Conservation (phyloP, 2,329 filamentous ascomycete genomes). For the Nemania bipapillata region DNA sequence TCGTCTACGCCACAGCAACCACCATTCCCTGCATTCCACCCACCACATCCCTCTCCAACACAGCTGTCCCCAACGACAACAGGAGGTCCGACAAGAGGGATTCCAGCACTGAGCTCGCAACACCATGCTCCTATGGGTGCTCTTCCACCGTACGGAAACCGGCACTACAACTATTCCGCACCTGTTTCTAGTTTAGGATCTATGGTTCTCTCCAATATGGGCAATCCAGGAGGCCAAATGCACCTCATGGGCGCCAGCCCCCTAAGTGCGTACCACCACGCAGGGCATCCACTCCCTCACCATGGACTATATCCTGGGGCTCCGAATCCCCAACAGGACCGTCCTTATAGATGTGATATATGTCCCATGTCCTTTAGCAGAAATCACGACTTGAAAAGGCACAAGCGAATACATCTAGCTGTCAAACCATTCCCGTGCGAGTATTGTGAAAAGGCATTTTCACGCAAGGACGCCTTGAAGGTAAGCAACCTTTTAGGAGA, state of each 20-base stretch:
- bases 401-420: slow-evolving; percentile 92
- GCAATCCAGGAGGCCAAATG: slow-evolving; percentile 77
- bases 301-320: slow-evolving; percentile 69
- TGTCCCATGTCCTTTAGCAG: slow-evolving; percentile 95
- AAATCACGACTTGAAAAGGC: slow-evolving; percentile 94
- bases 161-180: slow-evolving; percentile 55
- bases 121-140: slow-evolving; percentile 64
- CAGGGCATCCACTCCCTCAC: slow-evolving; percentile 60
- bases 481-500: slow-evolving; percentile 62
- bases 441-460: slow-evolving; percentile 96
- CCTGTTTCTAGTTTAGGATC: slow-evolving; percentile 71
- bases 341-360: slow-evolving; percentile 93
- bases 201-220: slow-evolving; percentile 80
- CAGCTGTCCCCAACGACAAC: slow-evolving; percentile 63
- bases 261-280: slow-evolving; percentile 62
- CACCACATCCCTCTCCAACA: slow-evolving; percentile 47
- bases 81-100: slow-evolving; percentile 49
- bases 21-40: slow-evolving; percentile 59
- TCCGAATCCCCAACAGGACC: slow-evolving; percentile 70
- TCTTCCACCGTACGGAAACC: slow-evolving; percentile 62
- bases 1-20: slow-evolving; percentile 61
- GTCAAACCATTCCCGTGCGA: slow-evolving; percentile 95
- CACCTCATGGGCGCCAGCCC: slow-evolving; percentile 71
- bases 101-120: slow-evolving; percentile 52
- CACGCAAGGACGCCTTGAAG: slow-evolving; percentile 95